A percentile compares a stretch with the other conserved stretches of the same genome.
These are phyloP conservation scores for Pyrenophora tritici-repentis DNA, from an alignment of 2,329 filamentous ascomycete species.

Conservation along the genomic window DNA sequence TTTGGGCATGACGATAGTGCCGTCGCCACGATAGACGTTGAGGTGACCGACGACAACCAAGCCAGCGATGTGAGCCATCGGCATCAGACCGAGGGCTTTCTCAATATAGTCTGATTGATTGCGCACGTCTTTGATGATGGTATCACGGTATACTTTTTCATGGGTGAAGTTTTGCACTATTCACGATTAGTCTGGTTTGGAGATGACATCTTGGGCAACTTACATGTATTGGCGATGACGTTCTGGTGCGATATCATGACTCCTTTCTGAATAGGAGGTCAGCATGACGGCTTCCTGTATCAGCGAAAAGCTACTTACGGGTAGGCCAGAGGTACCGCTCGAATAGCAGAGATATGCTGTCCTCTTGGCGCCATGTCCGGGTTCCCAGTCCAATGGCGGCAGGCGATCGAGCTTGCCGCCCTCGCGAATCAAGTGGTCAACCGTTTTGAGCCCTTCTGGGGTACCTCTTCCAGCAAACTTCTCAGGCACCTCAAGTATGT, in stretches of 20 bases:
- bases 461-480: slow-evolving; percentile 54
- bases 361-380: slow-evolving; percentile 69
- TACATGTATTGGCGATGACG: slow-evolving; percentile 71
- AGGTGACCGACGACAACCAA: slow-evolving; percentile 72
- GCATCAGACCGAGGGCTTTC: slow-evolving; percentile 69
- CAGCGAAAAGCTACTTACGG: slow-evolving; percentile 55
- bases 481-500: slow-evolving; percentile 71
- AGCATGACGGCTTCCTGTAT: slow-evolving; percentile 1
- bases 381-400: slow-evolving; percentile 62
- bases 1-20: slow-evolving; percentile 72
- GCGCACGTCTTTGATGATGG: slow-evolving; percentile 35
- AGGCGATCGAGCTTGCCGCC: slow-evolving; percentile 62
- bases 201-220: background rate
- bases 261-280: slow-evolving; percentile 64
- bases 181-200: slow-evolving; percentile 6
- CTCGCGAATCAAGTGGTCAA: slow-evolving; percentile 68
- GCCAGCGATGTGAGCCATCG: slow-evolving; percentile 82
- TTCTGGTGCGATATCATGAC: slow-evolving; percentile 83
- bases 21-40: slow-evolving; percentile 72
- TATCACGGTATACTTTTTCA: slow-evolving; percentile 55
- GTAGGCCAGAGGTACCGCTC: slow-evolving; percentile 77
- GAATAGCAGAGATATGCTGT: slow-evolving; percentile 81
- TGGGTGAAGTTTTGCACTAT: slow-evolving; percentile 62
- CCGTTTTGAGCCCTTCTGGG: slow-evolving; percentile 62
- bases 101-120: slow-evolving; percentile 55